Base-by-base conservation (phyloP, 306 rosid genomes). In the Vigna nakashimae region DNA sequence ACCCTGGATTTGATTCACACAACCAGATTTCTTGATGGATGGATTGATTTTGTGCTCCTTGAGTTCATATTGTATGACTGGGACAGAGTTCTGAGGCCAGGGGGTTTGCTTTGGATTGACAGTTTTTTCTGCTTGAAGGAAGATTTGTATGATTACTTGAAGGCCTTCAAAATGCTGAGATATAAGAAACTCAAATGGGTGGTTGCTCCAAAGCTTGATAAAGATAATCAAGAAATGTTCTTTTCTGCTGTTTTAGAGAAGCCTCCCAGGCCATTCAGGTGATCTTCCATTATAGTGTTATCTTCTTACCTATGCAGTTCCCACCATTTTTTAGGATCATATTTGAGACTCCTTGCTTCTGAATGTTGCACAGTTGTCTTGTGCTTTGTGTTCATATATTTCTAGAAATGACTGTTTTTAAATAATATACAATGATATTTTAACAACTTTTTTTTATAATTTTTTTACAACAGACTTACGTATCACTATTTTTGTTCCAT, bases 1-100 rank as follows among this genome's bases (percentile, higher is more conserved):
- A 90, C 94, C 9, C 83, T 89, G 1, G 93, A 92, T 85, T 75
- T 92, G 91, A 90, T 92, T 84, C 97, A 92, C 88, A 88, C 90
- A 15, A 88, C 91, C 5, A 87, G 91, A 28, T 90, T 92, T 87
- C 87, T 92, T 0, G 97, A 92, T 55, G 97, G 95, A 14, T 92
- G 97, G 95, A 88, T 88, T 64, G 97, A 92, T 71, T 71, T 84
- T 42, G 85, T 92, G 80, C 85, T 92, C 20, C 83, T 92, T 66
- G 97, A 92, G 40, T 92, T 92, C 70, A 75, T 92, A 9, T 36
- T 92, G 86, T 88, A 77, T 77, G 97, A 92, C 62, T 90, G 95
- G 95, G 95, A 90, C 53, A 88, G 93, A 66, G 93, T 87, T 79
- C 28, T 92, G 73, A 90, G 93, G 79, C 97, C 97, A 7, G 93